Evolutionary conservation across 208 protist species (phyloP).

Genomic region (Leishmania aethiopica): DNA sequence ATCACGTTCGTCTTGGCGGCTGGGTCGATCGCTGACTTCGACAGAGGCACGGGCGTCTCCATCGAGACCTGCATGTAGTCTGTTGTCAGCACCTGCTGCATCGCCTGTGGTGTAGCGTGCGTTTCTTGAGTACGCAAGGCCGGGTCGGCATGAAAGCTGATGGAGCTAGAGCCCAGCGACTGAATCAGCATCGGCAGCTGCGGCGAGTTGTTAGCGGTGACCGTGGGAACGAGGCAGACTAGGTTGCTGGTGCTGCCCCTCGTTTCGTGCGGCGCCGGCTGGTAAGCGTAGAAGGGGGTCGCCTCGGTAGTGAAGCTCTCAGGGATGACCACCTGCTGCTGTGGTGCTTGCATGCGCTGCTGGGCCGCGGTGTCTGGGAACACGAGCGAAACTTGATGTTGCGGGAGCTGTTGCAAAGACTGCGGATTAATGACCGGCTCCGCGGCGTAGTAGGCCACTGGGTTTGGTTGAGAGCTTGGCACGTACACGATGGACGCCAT

Average conservation of each 20-base stretch:
- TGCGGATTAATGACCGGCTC: background rate
- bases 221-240: slow-evolving; percentile 20
- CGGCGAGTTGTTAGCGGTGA: background rate
- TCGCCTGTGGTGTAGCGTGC: slow-evolving; percentile 8
- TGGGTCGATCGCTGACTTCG: slow-evolving; percentile 1
- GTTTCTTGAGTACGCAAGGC: background rate
- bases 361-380: background rate
- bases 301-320: background rate
- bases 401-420: slow-evolving; percentile 2
- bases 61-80: slow-evolving; percentile 2
- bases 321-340: slow-evolving; percentile 4
- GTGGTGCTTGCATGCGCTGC: slow-evolving; percentile 2
- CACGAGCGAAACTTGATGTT: slow-evolving; percentile 13
- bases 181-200: slow-evolving; percentile 25
- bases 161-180: slow-evolving; percentile 4
- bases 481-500: slow-evolving; percentile 31
- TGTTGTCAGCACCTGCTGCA: background rate
- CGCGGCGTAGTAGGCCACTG: slow-evolving; percentile 16
- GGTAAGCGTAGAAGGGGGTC: slow-evolving; percentile 16
- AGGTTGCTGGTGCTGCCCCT: slow-evolving; percentile 10
- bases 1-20: slow-evolving; percentile 10
- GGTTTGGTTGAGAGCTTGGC: slow-evolving; percentile 1
- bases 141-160: slow-evolving; percentile 1
- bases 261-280: slow-evolving; percentile 4
- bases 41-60: background rate